Evolutionary conservation across 345 rosid species (phyloP).

Genomic region (Leavenworthia alabamica): DNA sequence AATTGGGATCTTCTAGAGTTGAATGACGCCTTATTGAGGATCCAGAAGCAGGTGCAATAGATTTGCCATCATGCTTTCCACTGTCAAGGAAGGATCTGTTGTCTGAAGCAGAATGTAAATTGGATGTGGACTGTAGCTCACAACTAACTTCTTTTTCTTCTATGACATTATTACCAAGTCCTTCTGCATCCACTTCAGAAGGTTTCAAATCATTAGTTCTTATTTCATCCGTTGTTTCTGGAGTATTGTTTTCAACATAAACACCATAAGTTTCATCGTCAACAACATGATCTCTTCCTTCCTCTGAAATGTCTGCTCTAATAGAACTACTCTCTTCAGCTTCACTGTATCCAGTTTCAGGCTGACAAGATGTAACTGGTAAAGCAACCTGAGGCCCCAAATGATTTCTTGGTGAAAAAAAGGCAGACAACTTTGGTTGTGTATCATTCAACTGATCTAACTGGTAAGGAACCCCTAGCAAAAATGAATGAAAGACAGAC

Average conservation of each 20-base stretch:
- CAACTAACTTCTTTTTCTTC: conserved; percentile 31
- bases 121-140: conserved; percentile 28
- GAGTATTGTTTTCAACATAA: conserved; percentile 19
- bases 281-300: conserved; percentile 15
- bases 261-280: conserved; percentile 31
- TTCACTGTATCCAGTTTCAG: conserved; percentile 36
- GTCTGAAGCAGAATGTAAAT: conserved; percentile 29
- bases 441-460: conserved; percentile 74
- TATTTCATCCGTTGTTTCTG: conserved; percentile 26
- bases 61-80: conserved; percentile 29
- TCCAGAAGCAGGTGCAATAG: conserved; percentile 30
- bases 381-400: conserved; percentile 27
- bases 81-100: conserved; percentile 25
- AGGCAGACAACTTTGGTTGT: conserved; percentile 78
- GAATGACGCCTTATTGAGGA: conserved; percentile 50
- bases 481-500: background rate
- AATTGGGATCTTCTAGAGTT: conserved; percentile 75
- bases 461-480: conserved; percentile 82
- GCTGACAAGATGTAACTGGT: conserved; percentile 21
- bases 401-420: conserved; percentile 48
- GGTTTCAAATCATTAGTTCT: conserved; percentile 25
- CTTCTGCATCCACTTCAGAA: conserved; percentile 30
- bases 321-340: conserved; percentile 31
- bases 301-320: conserved; percentile 28
- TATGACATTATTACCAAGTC: conserved; percentile 20